phyloP scores from a whole-genome alignment of 768 basidiomycete species.

The Mycena vulgaris region DNA sequence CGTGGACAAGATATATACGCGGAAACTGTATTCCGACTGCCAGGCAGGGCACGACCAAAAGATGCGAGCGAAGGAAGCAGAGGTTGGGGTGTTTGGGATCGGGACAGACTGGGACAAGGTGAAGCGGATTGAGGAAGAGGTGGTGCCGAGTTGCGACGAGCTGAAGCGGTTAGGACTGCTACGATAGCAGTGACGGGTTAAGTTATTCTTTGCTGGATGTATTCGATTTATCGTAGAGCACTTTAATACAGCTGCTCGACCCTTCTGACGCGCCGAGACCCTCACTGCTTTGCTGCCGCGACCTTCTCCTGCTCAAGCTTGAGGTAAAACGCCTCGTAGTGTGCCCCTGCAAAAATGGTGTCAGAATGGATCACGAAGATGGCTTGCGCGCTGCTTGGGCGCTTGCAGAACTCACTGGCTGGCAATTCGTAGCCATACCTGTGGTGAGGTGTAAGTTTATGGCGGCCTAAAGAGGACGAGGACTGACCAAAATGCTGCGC shows the following conservation, averaged over 20 bases:
- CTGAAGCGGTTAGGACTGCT: constrained; percentile 75
- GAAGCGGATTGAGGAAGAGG: constrained; percentile 77
- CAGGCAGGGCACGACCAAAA: constrained; percentile 77
- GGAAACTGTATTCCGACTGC: constrained; percentile 80
- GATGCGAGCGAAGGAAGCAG: constrained; percentile 79
- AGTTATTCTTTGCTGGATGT: constrained; percentile 38
- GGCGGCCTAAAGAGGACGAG: constrained; percentile 36
- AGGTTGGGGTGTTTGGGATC: constrained; percentile 91
- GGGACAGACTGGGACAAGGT: constrained; percentile 96
- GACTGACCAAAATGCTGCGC: constrained; percentile 89
- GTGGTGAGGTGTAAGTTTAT: constrained; percentile 45
- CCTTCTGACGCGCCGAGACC: constrained; percentile 26
- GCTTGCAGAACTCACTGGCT: constrained; percentile 67
- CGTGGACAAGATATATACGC: constrained; percentile 84
- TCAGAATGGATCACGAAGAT: background rate
- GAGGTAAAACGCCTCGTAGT: constrained; percentile 89
- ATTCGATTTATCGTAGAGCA: constrained; percentile 30
- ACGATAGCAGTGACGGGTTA: constrained; percentile 48
- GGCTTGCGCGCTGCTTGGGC: background rate
- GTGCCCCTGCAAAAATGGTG: constrained; percentile 70
- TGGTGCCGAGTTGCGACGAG: constrained; percentile 83
- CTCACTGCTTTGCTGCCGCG: constrained; percentile 47
- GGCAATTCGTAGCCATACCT: constrained; percentile 92
- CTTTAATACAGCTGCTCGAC: constrained; percentile 18
- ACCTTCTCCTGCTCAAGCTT: constrained; percentile 80